Evolutionary conservation across 306 rosid genomes (phyloP), one percentile per base, ranked within the genome.

Genomic region (Hippophae rhamnoides): DNA sequence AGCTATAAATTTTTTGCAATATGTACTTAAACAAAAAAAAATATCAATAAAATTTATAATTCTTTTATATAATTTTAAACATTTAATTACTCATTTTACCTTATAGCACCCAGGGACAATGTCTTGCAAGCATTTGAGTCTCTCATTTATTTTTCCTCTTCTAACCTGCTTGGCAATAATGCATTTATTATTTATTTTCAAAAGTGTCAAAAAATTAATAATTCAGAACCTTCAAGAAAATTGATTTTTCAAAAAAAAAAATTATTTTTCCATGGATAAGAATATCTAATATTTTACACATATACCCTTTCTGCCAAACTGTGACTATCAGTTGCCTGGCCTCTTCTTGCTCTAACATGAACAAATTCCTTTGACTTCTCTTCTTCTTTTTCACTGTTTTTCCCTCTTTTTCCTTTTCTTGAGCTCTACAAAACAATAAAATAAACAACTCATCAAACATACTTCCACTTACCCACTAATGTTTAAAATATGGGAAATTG

Each of bases 321-420:
- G 73, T 92, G 99, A 74, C 95, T 92, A 62, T 92, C 95, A 41
- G 97, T 92, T 54, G 99, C 99, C 75, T 92, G 99, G 43, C 99
- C 99, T 78, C 99, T 84, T 81, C 89, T 88, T 44, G 99, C 97
- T 85, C 99, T 82, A 23, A 92, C 97, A 73, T 88, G 97, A 72
- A 92, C 95, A 47, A 92, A 93, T 70, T 84, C 99, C 73, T 78
- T 86, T 62, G 69, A 58, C 60, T 82, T 84, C 53, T 72, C 88
- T 63, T 79, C 77, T 54, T 81, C 90, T 71, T 79, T 81, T 61
- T 71, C 74, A 57, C 68, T 68, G 59, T 41, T 73, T 69, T 86
- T 92, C 43, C 46, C 72, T 72, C 82, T 78, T 75, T 88, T 88
- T 46, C 80, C 95, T 77, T 81, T 86, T 60, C 85, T 83, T 27